Base-by-base conservation (phyloP, 78 protist genomes). In the Isochrysis galbana region DNA sequence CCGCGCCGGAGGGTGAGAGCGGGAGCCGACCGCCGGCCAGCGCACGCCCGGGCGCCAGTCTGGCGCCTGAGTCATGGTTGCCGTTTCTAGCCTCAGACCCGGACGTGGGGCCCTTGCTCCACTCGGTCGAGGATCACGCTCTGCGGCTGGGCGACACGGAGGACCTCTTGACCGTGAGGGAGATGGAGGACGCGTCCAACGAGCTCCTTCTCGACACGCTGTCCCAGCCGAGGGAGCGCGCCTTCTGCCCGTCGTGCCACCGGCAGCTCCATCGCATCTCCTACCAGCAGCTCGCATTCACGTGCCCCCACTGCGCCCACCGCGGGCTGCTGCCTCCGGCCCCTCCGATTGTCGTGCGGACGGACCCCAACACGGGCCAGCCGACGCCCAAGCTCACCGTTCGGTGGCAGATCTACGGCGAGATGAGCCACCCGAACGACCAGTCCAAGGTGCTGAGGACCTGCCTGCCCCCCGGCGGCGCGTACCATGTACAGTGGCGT, bases 401-500 rank as follows among this genome's bases (percentile, higher is more conserved):
- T 10, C 4, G 29, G 36, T 61, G 74, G 74, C 19, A 5, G 47
- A 2, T 77, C 47, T 46, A 77, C 84, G 84, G 84, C 84, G 84
- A 77, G 84, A 3, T 10, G 74, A 10, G 10, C 32, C 19, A 10
- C 32, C 19, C 19, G 10, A 32, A 32, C 74, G n/a, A 7, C n/a
- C 2, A 61, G n/a, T 19, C 29, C 61, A 32, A 23, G 74, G 3
- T 21, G 36, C 5, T 2, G 4, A 23, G 36, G 29, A 23, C 74
- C n/a, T 7, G 19, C 36, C 74, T 61, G 36, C 36, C 10, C n/a
- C 4, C 74, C 19, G 84, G 47, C 44, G 84, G 84, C 84, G 46
- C n/a, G 34, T 77, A 77, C 84, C 84, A 77, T 2, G 21, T 77
- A 17, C 84, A 77, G 46, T 77, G 84, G 84, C 84, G 84, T 2